A percentile compares a stretch with the other conserved stretches of the same genome.
Conservation (phyloP, 2,329 filamentous ascomycete genomes). For the Aspergillus caelatus region DNA sequence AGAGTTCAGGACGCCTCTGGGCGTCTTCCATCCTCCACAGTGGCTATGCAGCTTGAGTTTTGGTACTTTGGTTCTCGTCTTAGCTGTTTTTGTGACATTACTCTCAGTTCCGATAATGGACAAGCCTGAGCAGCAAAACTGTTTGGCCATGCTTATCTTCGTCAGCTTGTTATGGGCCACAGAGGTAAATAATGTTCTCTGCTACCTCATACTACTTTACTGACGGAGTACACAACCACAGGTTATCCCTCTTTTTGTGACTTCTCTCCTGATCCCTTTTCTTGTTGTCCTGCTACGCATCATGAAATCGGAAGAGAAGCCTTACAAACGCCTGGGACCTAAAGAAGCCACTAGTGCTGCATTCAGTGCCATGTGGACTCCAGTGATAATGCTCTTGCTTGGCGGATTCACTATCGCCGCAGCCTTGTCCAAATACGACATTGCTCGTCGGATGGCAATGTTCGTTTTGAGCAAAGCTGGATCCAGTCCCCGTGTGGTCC, state of each 20-base stretch:
- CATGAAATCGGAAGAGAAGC: slow-evolving; percentile 73
- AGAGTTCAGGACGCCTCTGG: slow-evolving; percentile 77
- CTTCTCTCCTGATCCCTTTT: slow-evolving; percentile 90
- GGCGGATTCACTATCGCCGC: slow-evolving; percentile 96
- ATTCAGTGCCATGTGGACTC: slow-evolving; percentile 97
- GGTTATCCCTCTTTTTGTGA: slow-evolving; percentile 96
- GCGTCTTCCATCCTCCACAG: slow-evolving; percentile 71
- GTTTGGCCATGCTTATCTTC: slow-evolving; percentile 88
- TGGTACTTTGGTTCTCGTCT: slow-evolving; percentile 70
- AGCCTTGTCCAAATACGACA: slow-evolving; percentile 93
- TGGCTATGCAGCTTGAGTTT: slow-evolving; percentile 87
- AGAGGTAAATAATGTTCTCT: slow-evolving; percentile 63
- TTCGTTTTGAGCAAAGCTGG: slow-evolving; percentile 96
- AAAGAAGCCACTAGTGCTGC: slow-evolving; percentile 81
- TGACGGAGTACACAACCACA: slow-evolving; percentile 37
- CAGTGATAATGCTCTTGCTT: slow-evolving; percentile 96
- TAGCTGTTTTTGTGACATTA: slow-evolving; percentile 73
- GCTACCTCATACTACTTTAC: background rate
- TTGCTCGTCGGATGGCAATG: slow-evolving; percentile 95
- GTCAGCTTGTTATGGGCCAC: slow-evolving; percentile 96
- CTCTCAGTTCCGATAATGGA: slow-evolving; percentile 81
- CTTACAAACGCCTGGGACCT: slow-evolving; percentile 71
- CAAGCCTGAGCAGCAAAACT: slow-evolving; percentile 90
- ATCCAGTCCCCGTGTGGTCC: slow-evolving; percentile 82
- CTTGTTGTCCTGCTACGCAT: slow-evolving; percentile 85